Evolutionary conservation across 2,329 filamentous ascomycete species (phyloP), one percentile per base, ranked within the genome.

Genomic region (Venturiaceae sp.): DNA sequence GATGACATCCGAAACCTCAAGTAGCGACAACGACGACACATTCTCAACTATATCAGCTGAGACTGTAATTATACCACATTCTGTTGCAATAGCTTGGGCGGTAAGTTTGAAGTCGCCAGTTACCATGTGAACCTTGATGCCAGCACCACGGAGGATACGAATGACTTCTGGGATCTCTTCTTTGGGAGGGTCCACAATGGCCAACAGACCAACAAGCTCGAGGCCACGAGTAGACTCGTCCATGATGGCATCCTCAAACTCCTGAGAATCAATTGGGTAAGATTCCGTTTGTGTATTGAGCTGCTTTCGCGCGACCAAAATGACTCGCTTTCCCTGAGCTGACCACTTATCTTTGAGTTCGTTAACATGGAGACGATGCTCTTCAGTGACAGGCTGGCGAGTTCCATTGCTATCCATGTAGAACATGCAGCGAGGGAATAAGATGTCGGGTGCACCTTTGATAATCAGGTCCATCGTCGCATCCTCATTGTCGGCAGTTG

Each of bases 71-170:
- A 90, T 90, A 8, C 87, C 85, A 60, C 86, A 88, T 58, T 90
- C 82, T 3, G 80, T 76, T 0, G 87, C 86, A 61, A 92, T 90
- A 1, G 87, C 85, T 61, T 83, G 78, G 0, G 88, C 87, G 0
- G 88, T 92, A 16, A 90, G 77, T 28, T 85, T 84, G 67, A 88
- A 90, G 66, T 92, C 88, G 9, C 88, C 87, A 1, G 88, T 92
- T 0, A 91, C 87, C 87, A 92, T 92, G 69, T 88, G 86, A 32
- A 90, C 83, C n/a, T 84, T 77, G 57, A 92, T 86, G 1, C 86
- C 85, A 3, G 88, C 88, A 1, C 81, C 77, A 13, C 86, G 80
- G 16, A 90, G 75, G 0, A 80, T 87, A n/a, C 75, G 72, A 30
- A 84, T 74, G 1, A 84, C 82, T 13, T 75, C 75, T 0, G 81